Percentiles rank a stretch among this genome's conserved stretches.
phyloP scores from a whole-genome alignment of 1,139 yeast genomes.

The Scheffersomyces quercinus region DNA sequence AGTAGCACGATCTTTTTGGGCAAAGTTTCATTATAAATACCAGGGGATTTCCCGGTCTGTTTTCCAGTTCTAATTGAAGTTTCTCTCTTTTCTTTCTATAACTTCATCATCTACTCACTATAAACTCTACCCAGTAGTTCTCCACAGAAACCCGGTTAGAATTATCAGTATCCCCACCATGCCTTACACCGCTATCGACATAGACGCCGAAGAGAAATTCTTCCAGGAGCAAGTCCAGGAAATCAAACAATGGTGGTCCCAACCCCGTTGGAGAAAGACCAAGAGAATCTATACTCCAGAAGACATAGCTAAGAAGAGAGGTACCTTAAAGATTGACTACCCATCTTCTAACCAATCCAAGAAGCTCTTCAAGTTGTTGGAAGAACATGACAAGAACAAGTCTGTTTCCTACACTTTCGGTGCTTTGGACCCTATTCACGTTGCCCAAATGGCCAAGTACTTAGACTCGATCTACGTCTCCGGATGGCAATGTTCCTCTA shows the following conservation, averaged over 20 bases:
- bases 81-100: neutral
- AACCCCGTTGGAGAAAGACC: constrained; percentile 87
- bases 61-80: neutral
- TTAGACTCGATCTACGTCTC: constrained; percentile 91
- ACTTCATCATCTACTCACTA: too few relatives aligned
- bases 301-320: constrained; percentile 88
- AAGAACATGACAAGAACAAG: constrained; percentile 70
- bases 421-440: constrained; percentile 94
- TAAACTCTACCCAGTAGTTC: too few relatives aligned
- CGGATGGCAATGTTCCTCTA: constrained; percentile 98
- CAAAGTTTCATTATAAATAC: neutral
- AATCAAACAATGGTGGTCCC: constrained; percentile 86
- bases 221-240: constrained; percentile 72
- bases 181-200: constrained; percentile 56
- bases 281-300: constrained; percentile 87
- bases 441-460: constrained; percentile 94
- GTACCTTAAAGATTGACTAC: constrained; percentile 64
- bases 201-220: constrained; percentile 61
- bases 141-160: neutral
- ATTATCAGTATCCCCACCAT: constrained; percentile 14
- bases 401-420: constrained; percentile 92
- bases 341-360: constrained; percentile 84
- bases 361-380: constrained; percentile 69
- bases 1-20: neutral
- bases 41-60: neutral